These are phyloP conservation scores for Colletotrichum tamarilloi DNA, from an alignment of 2,329 filamentous ascomycete species.

Conservation along the genomic window DNA sequence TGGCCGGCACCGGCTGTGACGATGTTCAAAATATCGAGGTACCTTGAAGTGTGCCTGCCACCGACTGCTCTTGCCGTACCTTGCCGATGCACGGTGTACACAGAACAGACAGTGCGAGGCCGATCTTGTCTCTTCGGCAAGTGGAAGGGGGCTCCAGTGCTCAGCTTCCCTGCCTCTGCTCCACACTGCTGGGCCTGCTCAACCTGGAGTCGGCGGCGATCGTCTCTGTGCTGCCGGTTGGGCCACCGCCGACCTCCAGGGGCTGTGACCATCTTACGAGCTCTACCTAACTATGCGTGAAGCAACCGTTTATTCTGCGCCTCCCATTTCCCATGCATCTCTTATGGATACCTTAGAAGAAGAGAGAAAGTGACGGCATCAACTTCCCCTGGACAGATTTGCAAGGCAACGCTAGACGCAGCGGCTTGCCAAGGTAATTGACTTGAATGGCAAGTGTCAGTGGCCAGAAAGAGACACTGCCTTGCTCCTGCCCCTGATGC, in stretches of 20 bases:
- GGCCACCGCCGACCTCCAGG: conserved; percentile 24
- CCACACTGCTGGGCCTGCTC: conserved; percentile 2
- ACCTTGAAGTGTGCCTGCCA: neutral
- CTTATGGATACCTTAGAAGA: neutral
- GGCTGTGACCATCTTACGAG: conserved; percentile 30
- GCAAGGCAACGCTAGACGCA: too few relatives aligned
- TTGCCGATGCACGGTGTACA: neutral
- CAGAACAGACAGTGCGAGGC: conserved; percentile 3
- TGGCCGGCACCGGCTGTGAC: too few relatives aligned
- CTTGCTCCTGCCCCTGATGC: too few relatives aligned
- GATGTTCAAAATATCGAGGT: neutral
- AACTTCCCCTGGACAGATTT: neutral
- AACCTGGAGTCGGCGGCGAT: conserved; percentile 29
- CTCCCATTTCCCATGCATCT: neutral
- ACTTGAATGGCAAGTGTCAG: too few relatives aligned
- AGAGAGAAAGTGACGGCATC: neutral
- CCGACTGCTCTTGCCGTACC: neutral
- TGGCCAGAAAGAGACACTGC: too few relatives aligned
- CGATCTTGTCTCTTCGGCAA: neutral
- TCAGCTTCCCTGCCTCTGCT: neutral
- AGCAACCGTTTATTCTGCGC: neutral
- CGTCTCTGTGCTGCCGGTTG: conserved; percentile 21
- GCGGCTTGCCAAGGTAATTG: too few relatives aligned
- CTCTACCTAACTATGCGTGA: neutral
- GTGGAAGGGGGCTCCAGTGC: conserved; percentile 2